These are phyloP conservation scores for Lupinus albus DNA, from an alignment of 306 rosid species.

Conservation along the genomic window DNA sequence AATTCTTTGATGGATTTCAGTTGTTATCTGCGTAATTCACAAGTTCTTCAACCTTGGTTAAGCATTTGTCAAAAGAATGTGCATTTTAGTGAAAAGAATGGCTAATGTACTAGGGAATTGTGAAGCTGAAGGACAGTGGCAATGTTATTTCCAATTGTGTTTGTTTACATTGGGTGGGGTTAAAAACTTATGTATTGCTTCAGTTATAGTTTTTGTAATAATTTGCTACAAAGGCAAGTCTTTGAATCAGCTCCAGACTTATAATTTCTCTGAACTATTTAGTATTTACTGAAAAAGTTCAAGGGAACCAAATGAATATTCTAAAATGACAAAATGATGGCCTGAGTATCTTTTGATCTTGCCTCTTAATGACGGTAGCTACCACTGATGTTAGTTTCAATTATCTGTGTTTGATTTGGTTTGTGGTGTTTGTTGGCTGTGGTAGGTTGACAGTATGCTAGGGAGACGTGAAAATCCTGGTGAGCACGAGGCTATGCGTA, in stretches of 20 bases:
- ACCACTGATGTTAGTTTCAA: neutral
- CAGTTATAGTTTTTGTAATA: slow-evolving; percentile 7
- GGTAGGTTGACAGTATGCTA: slow-evolving; percentile 94
- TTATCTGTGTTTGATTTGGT: slow-evolving; percentile 14
- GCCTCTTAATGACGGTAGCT: slow-evolving; percentile 8
- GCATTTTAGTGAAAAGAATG: slow-evolving; percentile 7
- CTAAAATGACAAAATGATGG: neutral
- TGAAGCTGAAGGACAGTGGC: slow-evolving; percentile 22
- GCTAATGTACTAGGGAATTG: neutral
- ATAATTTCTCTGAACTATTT: neutral
- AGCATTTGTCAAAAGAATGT: neutral
- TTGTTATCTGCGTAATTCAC: neutral
- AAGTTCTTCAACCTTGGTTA: slow-evolving; percentile 2
- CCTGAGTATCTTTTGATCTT: neutral
- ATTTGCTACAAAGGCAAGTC: neutral
- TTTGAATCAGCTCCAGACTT: neutral
- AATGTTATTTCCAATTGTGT: neutral
- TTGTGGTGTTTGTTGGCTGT: slow-evolving; percentile 34
- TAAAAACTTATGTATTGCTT: slow-evolving; percentile 18
- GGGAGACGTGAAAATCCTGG: slow-evolving; percentile 97
- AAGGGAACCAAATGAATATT: neutral
- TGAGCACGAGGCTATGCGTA: slow-evolving; percentile 98
- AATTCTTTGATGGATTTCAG: neutral
- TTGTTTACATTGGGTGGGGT: slow-evolving; percentile 1
- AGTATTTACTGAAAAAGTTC: neutral